Evolutionary conservation across 116 monocot species (phyloP).

Genomic region (Posidonia oceanica): DNA sequence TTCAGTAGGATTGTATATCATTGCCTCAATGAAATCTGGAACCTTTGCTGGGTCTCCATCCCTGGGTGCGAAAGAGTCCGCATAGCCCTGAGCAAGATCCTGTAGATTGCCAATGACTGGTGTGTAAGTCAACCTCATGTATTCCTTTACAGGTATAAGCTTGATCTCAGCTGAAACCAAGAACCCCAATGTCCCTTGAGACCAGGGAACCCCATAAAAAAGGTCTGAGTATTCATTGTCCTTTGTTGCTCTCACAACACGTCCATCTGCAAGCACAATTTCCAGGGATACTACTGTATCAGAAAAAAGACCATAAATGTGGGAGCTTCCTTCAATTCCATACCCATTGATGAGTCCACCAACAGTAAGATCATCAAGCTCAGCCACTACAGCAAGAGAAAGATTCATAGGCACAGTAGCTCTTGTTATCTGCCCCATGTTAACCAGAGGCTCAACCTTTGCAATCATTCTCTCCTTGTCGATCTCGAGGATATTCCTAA

Average conservation of each 20-base stretch:
- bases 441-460: conserved; percentile 61
- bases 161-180: conserved; percentile 59
- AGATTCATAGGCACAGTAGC: conserved; percentile 60
- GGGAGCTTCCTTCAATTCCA: conserved; percentile 69
- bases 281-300: conserved; percentile 67
- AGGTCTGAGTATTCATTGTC: conserved; percentile 66
- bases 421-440: conserved; percentile 59
- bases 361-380: conserved; percentile 71
- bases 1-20: conserved; percentile 36
- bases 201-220: conserved; percentile 46
- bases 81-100: conserved; percentile 45
- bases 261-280: conserved; percentile 61
- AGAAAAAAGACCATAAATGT: conserved; percentile 54
- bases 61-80: conserved; percentile 59
- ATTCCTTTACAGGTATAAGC: conserved; percentile 49
- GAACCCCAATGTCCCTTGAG: conserved; percentile 46
- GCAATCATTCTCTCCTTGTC: conserved; percentile 52
- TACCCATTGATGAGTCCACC: conserved; percentile 77
- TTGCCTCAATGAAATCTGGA: conserved; percentile 54
- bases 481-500: conserved; percentile 51
- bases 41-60: conserved; percentile 46
- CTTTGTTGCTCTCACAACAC: conserved; percentile 47
- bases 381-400: conserved; percentile 55
- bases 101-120: conserved; percentile 35
- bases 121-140: conserved; percentile 50